Percentiles rank a stretch among this genome's conserved stretches.
Evolutionary conservation across 164 flowering plant species (phyloP).

Genomic region (Vitis rupestris): DNA sequence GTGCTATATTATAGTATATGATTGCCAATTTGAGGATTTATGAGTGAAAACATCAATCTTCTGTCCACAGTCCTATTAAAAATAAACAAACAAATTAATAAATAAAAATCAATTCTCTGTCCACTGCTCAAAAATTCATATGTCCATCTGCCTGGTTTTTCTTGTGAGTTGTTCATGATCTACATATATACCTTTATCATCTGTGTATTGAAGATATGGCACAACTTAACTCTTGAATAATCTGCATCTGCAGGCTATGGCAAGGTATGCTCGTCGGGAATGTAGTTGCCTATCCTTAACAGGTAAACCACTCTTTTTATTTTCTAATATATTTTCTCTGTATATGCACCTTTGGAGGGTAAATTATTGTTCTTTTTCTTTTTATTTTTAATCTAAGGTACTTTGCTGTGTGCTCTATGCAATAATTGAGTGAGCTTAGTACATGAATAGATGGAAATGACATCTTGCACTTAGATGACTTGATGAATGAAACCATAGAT

Average conservation of each 20-base stretch:
- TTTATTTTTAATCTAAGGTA: background rate
- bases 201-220: background rate
- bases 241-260: constrained; percentile 65
- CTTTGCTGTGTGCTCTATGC: background rate
- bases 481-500: too few relatives aligned
- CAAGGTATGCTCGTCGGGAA: constrained; percentile 83
- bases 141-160: too few relatives aligned
- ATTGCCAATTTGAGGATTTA: too few relatives aligned
- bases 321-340: background rate
- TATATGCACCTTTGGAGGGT: background rate
- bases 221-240: background rate
- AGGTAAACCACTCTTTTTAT: constrained; percentile 35
- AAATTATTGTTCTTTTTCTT: background rate
- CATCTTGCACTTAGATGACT: too few relatives aligned
- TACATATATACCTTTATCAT: background rate
- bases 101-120: too few relatives aligned
- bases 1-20: too few relatives aligned
- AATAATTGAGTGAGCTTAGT: background rate
- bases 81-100: too few relatives aligned
- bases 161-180: background rate
- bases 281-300: constrained; percentile 68
- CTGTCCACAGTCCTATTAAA: too few relatives aligned
- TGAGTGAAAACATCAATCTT: too few relatives aligned
- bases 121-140: too few relatives aligned
- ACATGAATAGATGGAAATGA: too few relatives aligned